phyloP scores from a whole-genome alignment of 176 grass and related monocot genomes.

The Tillandsia leiboldiana region DNA sequence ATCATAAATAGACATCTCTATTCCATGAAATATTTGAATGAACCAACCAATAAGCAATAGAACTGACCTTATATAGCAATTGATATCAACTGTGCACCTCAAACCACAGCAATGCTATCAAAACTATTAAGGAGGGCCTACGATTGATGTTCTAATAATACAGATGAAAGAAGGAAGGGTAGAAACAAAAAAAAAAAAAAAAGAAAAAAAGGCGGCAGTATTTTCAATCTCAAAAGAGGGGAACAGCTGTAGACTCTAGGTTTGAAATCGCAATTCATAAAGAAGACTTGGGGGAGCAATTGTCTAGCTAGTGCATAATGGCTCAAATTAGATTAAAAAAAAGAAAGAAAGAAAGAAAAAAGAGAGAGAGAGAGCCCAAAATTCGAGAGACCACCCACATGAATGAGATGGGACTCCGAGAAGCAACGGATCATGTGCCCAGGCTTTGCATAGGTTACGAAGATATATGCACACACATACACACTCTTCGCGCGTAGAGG shows the following conservation, averaged over 20 bases:
- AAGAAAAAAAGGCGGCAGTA: no score
- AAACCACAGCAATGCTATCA: background rate
- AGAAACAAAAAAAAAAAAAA: no score
- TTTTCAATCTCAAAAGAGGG: no score
- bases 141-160: no score
- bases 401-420: background rate
- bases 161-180: no score
- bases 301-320: background rate
- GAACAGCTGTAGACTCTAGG: no score
- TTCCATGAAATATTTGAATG: no score
- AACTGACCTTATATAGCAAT: no score
- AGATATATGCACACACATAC: background rate
- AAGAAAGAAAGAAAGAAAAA: background rate
- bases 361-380: background rate
- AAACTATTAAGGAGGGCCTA: background rate
- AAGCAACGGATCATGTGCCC: background rate
- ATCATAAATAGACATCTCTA: no score
- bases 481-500: background rate
- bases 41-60: no score
- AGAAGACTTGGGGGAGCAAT: no score
- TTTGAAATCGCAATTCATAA: no score
- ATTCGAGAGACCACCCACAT: background rate
- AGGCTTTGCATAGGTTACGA: background rate
- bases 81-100: background rate
- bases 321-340: background rate